Conservation (phyloP, 106 monocot genomes). For the Posidonia australis region DNA sequence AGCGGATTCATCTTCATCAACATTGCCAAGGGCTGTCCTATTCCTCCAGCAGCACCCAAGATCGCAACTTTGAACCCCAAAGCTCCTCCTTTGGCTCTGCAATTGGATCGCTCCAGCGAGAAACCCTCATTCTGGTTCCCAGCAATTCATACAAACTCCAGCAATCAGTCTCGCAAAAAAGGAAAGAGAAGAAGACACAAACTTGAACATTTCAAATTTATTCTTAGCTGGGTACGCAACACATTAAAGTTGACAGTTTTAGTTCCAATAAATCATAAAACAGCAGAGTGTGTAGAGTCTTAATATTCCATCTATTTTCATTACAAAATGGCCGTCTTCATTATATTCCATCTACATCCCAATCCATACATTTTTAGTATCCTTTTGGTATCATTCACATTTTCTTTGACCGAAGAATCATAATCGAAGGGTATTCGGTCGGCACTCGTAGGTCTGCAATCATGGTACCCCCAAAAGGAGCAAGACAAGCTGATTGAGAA, state of each 20-base stretch:
- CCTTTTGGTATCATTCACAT: too few species aligned
- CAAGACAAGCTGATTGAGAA: background rate
- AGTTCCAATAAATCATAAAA: too few species aligned
- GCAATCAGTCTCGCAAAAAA: background rate
- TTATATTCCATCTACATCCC: too few species aligned
- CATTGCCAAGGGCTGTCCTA: slow-evolving; percentile 34
- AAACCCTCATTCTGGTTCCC: slow-evolving; percentile 3
- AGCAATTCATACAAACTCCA: background rate
- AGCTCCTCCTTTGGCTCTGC: slow-evolving; percentile 32
- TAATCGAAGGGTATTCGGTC: too few species aligned
- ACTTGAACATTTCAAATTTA: background rate
- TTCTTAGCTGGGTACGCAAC: too few species aligned
- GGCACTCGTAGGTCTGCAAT: background rate
- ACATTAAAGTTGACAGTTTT: too few species aligned
- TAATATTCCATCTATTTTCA: too few species aligned
- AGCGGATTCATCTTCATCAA: slow-evolving; percentile 47
- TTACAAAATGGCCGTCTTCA: too few species aligned
- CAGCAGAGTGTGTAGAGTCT: too few species aligned
- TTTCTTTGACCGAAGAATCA: too few species aligned
- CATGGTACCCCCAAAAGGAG: background rate
- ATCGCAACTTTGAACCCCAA: slow-evolving; percentile 44
- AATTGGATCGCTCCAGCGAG: slow-evolving; percentile 14
- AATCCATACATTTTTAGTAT: too few species aligned
- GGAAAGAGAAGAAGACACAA: background rate
- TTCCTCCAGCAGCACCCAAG: slow-evolving; percentile 40